phyloP scores from a whole-genome alignment of 257 asterid genomes.

The Solanum gracilifrons region DNA sequence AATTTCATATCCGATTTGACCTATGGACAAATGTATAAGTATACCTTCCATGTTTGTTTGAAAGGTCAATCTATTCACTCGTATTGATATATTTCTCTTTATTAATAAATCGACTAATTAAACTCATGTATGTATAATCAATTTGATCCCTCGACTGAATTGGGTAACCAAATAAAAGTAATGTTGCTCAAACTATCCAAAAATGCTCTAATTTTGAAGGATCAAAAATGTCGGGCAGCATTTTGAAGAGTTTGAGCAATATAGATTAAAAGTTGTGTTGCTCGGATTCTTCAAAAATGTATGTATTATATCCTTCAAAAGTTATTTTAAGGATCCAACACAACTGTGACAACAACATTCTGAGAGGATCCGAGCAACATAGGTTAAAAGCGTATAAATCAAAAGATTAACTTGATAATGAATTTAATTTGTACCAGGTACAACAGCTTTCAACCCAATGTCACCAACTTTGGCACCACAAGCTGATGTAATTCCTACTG shows the following conservation, averaged over 20 bases:
- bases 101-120: not conserved
- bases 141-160: not conserved
- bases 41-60: not conserved
- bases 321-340: not conserved
- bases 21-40: not conserved
- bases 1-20: not conserved
- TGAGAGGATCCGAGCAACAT: not conserved
- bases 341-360: not conserved
- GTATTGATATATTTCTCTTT: not conserved
- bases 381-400: not conserved
- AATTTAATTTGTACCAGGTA: not conserved
- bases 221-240: not conserved
- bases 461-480: conserved; percentile 25
- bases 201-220: not conserved
- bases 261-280: not conserved
- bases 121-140: not conserved
- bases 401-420: not conserved
- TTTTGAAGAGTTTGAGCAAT: not conserved
- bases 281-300: not conserved
- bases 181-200: not conserved
- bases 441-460: not conserved
- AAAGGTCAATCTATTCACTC: not conserved
- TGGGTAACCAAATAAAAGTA: not conserved
- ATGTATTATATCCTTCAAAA: not conserved
- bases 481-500: conserved; percentile 1